Evolutionary conservation across 1,284 basidiomycete species (phyloP).

Genomic region (Omphalotus olearius): DNA sequence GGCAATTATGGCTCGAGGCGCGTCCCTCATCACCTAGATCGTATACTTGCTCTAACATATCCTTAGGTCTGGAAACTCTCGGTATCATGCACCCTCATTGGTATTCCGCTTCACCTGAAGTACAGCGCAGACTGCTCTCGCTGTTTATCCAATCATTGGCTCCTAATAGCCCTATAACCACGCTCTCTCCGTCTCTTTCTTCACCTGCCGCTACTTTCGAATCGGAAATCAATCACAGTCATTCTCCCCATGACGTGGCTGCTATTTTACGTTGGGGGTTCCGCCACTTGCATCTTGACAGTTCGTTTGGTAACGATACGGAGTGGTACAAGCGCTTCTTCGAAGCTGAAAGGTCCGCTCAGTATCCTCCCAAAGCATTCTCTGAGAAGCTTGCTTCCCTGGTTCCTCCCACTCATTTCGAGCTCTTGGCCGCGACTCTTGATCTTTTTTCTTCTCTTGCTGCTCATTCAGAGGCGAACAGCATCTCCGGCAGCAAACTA

Average conservation of each 20-base stretch:
- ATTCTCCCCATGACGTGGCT: constrained; percentile 69
- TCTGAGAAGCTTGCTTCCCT: constrained; percentile 53
- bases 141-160: constrained; percentile 64
- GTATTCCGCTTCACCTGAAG: constrained; percentile 64
- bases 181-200: constrained; percentile 44
- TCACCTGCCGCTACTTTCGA: constrained; percentile 48
- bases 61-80: constrained; percentile 63
- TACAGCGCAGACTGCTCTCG: constrained; percentile 66
- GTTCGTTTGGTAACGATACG: constrained; percentile 54
- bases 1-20: constrained; percentile 59
- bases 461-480: constrained; percentile 63
- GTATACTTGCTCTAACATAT: constrained; percentile 8
- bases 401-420: constrained; percentile 50
- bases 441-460: constrained; percentile 64
- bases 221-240: constrained; percentile 57
- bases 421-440: constrained; percentile 52
- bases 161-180: constrained; percentile 37
- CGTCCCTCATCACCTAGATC: constrained; percentile 18
- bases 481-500: constrained; percentile 70
- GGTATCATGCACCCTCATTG: constrained; percentile 80
- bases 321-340: constrained; percentile 64
- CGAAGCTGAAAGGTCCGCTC: constrained; percentile 48
- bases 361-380: constrained; percentile 58
- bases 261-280: constrained; percentile 76
- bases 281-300: constrained; percentile 62